phyloP scores from a whole-genome alignment of 1,139 yeast genomes.

The Zhuliangozyma blackwelliae region DNA sequence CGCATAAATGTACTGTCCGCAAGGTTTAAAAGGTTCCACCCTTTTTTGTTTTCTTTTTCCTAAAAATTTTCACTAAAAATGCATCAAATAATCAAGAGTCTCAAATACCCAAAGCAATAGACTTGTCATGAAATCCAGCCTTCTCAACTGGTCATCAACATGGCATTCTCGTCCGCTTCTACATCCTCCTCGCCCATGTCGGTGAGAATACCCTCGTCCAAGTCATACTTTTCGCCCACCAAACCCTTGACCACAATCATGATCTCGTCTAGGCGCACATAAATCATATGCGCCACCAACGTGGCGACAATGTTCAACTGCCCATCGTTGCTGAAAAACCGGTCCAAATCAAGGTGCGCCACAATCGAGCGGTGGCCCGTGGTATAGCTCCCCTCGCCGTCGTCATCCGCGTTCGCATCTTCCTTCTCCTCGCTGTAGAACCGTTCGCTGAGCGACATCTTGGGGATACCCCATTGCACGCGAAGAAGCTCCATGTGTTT shows the following conservation, averaged over 20 bases:
- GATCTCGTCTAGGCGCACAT: conserved; percentile 28
- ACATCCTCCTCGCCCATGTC: conserved; percentile 6
- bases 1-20: too few species aligned
- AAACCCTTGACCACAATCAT: conserved; percentile 28
- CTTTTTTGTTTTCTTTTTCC: too few species aligned
- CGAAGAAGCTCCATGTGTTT: conserved; percentile 28
- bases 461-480: conserved; percentile 27
- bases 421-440: conserved; percentile 12
- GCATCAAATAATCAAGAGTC: too few species aligned
- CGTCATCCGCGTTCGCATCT: neutral
- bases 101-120: too few species aligned
- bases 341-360: conserved; percentile 23
- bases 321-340: conserved; percentile 31
- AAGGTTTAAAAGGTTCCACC: too few species aligned
- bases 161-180: conserved; percentile 3
- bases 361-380: conserved; percentile 15
- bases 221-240: conserved; percentile 36
- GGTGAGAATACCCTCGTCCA: conserved; percentile 7
- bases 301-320: conserved; percentile 27
- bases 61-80: too few species aligned
- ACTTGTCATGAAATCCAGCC: too few species aligned
- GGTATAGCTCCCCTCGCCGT: neutral
- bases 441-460: conserved; percentile 24
- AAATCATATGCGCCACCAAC: conserved; percentile 29
- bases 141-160: neutral